Base-by-base conservation (phyloP, 768 basidiomycete species). In the Lactarius sanguifluus region DNA sequence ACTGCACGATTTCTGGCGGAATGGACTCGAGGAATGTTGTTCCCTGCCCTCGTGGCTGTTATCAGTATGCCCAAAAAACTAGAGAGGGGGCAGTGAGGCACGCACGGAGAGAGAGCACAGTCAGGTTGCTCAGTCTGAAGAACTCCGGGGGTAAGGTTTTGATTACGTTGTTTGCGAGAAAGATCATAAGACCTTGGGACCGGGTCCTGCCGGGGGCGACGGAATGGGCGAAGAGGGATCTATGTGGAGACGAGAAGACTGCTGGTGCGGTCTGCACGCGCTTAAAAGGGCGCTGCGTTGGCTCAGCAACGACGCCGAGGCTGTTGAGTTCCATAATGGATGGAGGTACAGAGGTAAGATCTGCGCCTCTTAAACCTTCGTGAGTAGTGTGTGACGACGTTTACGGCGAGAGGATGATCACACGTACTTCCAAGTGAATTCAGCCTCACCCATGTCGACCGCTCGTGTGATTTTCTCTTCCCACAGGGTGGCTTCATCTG, bases 51-150 rank as follows among this genome's bases (percentile, higher is more conserved):
- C 45, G 34, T 6, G 18, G 12, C 1, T 23, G 9, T 40, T 5
- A 16, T 66, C 47, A 66, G 56, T 41, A 58, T 23, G 34, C 9
- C 32, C 5, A 52, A 25, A 2, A 1, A 45, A 66, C 3, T 15
- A 30, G n/a, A 32, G 20, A 16, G 28, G 57, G 12, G 25, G 10
- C 50, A 5, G 54, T 15, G 36, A 16, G 45, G 45, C n/a, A 36
- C 69, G 57, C 43, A 70, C 69, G 67, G 30, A 70, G 64, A 43
- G 62, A 65, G 13, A 69, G 67, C 6, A 70, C 67, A 7, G 68
- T 69, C 25, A 70, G 23, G 40, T 70, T 70, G 20, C 62, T 65
- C 52, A 70, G 32, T n/a, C 47, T 59, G 54, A 70, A 70, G 23
- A 70, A 64, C 38, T 70, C 68, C 13, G 34, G 25, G 2, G 69